phyloP scores from a whole-genome alignment of 352 stramenopile genomes.

The Pythium biforme region DNA sequence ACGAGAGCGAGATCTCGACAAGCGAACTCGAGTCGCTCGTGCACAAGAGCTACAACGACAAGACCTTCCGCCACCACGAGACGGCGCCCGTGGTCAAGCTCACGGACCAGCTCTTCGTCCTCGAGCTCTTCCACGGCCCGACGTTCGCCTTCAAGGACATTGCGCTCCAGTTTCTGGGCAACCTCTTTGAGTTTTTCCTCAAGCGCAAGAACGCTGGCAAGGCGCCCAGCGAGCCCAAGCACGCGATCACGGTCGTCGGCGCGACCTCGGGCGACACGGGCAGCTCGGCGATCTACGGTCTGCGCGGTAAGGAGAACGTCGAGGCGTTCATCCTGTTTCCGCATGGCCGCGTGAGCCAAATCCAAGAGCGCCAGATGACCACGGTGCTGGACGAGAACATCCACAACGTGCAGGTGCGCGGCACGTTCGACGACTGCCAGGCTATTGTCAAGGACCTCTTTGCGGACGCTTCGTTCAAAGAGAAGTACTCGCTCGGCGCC shows the following conservation, averaged over 20 bases:
- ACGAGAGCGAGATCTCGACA: slow-evolving; percentile 92
- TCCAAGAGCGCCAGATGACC: slow-evolving; percentile 99
- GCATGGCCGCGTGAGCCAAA: slow-evolving; percentile 93
- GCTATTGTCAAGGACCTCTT: slow-evolving; percentile 99
- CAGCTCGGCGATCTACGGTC: slow-evolving; percentile 97
- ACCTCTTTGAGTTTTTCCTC: slow-evolving; percentile 99
- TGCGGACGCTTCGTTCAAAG: slow-evolving; percentile 92
- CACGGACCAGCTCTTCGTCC: slow-evolving; percentile 82
- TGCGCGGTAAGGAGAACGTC: slow-evolving; percentile 97
- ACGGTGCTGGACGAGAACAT: slow-evolving; percentile 98
- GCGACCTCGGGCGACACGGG: slow-evolving; percentile 98
- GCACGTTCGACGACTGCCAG: slow-evolving; percentile 99
- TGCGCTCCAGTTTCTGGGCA: slow-evolving; percentile 98
- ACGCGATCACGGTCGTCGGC: slow-evolving; percentile 95
- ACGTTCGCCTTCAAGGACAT: slow-evolving; percentile 99
- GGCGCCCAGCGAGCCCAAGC: slow-evolving; percentile 39
- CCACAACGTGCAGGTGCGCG: slow-evolving; percentile 94
- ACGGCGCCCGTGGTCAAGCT: slow-evolving; percentile 95
- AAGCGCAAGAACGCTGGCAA: slow-evolving; percentile 84
- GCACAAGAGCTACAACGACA: slow-evolving; percentile 88
- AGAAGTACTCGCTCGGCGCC: slow-evolving; percentile 92
- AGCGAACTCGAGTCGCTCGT: slow-evolving; percentile 91
- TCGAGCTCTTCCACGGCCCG: slow-evolving; percentile 99
- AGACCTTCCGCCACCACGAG: slow-evolving; percentile 91
- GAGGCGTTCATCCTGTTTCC: slow-evolving; percentile 98